Percentiles rank a stretch among this genome's conserved stretches.
Conservation (phyloP, 2,329 filamentous ascomycete genomes). For the Paraphaeosphaeria minitans region DNA sequence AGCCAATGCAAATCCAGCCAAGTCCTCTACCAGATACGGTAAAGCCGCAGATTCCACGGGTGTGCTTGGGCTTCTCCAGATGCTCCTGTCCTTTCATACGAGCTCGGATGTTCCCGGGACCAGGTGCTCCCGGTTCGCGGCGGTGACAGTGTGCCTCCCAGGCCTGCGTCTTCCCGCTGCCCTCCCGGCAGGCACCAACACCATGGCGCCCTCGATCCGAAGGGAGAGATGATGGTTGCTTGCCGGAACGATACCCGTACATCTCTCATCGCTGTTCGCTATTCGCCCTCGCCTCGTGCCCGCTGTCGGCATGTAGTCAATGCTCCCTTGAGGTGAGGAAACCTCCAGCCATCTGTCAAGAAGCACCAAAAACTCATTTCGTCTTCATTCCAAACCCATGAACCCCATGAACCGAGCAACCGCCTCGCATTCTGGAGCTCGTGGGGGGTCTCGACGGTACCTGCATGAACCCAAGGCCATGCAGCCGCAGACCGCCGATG, state of each 20-base stretch:
- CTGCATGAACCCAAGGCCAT: slow-evolving; percentile 30
- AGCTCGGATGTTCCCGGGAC: slow-evolving; percentile 28
- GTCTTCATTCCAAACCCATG: no score
- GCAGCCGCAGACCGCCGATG: slow-evolving; percentile 22
- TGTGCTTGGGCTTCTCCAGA: slow-evolving; percentile 27
- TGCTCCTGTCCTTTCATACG: slow-evolving; percentile 33
- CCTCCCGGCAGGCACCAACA: slow-evolving; percentile 5
- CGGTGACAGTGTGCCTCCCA: slow-evolving; percentile 2
- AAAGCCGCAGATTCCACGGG: slow-evolving; percentile 30
- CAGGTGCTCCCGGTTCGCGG: slow-evolving; percentile 9
- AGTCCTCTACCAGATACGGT: slow-evolving; percentile 30
- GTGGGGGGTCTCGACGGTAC: slow-evolving; percentile 24
- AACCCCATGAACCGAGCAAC: background rate
- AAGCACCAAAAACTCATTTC: background rate
- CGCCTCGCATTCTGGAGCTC: background rate
- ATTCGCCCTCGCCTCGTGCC: background rate
- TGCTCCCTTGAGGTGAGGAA: background rate
- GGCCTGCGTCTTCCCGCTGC: slow-evolving; percentile 3
- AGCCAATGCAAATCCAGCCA: slow-evolving; percentile 22
- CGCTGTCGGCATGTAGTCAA: background rate
- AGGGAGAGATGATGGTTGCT: background rate
- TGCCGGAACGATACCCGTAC: no score
- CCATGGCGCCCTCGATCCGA: background rate
- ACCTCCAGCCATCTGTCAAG: background rate
- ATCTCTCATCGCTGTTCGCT: background rate